Evolutionary conservation across 2,329 filamentous ascomycete species (phyloP), one percentile per base, ranked within the genome.

Genomic region (Paecilomyces dactylethromorphus): DNA sequence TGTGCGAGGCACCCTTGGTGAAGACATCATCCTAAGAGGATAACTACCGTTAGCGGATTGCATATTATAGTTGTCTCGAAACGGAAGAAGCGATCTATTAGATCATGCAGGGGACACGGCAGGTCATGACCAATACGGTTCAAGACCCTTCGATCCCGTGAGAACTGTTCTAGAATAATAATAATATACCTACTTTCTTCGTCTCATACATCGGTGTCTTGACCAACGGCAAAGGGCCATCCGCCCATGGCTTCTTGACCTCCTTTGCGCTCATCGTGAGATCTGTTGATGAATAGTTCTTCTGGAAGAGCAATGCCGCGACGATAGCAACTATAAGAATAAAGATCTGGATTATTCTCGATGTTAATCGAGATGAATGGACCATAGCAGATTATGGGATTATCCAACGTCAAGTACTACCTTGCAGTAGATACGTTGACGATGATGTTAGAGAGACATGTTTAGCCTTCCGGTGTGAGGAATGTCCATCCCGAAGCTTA

Each of bases 21-120:
- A 55, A 52, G 49, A 59, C 58, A 57, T 59, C 22, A 35, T 57
- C 18, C 58, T 59, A 22, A 56, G 54, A 13, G 54, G 8, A 56
- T 56, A 15, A 8, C 18, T n/a, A 50, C 33, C 54, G 45, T 59
- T 50, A 3, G 50, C 26, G n/a, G 26, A 35, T 50, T n/a, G 3
- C 21, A n/a, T 35, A 21, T 55, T 55, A 12, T 26, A 5, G 32
- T 56, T 56, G 12, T 26, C 12, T 39, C 3, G 35, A n/a, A 39
- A 29, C 26, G 26, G 26, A 29, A 29, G 4, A 29, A 29, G 26
- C 26, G 7, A 29, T 29, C 7, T 29, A 29, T 29, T 29, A 29
- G 26, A 29, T 7, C 7, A 26, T 26, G 24, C 24, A 26, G 24
- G 24, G 24, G 24, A 26, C 24, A 26, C 24, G 2, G 26, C 26